Base-by-base conservation (phyloP, 169 alveolate species). In the Cryptosporidium meleagridis region DNA sequence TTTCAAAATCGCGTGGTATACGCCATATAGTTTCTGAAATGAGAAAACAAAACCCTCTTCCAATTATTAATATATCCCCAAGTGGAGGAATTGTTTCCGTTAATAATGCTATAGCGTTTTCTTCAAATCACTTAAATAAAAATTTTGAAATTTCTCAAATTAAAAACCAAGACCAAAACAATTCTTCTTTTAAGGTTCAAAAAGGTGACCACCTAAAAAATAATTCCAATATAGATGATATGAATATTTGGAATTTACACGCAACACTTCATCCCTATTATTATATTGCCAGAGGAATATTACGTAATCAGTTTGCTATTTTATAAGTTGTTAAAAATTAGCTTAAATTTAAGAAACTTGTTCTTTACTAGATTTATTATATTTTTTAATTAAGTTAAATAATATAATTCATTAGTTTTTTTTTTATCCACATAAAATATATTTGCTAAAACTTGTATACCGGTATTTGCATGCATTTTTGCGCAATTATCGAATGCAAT, bases 1-100 rank as follows among this genome's bases (percentile, higher is more conserved):
- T 80, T 3, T 80, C 89, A n/a, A 80, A 80, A 23, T 80, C 89
- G 14, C 89, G 89, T 62, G 89, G 89, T 16, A 31, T 80, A 23
- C 55, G 89, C 2, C 89, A 80, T 41, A 62, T 80, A 3, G 62
- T 80, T 61, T 80, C 89, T 23, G 89, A 80, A 62, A 61, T 80
- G 80, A 80, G 75, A 45, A 80, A 80, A 48, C 89, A 80, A 41
- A 65, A 62, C 29, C 89, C 89, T 21, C 18, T 80, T n/a, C 89
- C 89, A 33, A 41, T 80, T 23, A 45, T 80, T 18, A 62, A 80
- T 23, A 62, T 80, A 26, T 39, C 89, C 29, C 89, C 89, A 16
- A 59, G 62, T 23, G 75, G 75, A 18, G 89, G 89, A 26, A 80
- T 59, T 62, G 44, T 80, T 12, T 80, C 80, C 23, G 67, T 80